Percentiles rank a stretch among this genome's conserved stretches.
phyloP scores from a whole-genome alignment of 352 stramenopile species.

The Globisporangium carolinianum region DNA sequence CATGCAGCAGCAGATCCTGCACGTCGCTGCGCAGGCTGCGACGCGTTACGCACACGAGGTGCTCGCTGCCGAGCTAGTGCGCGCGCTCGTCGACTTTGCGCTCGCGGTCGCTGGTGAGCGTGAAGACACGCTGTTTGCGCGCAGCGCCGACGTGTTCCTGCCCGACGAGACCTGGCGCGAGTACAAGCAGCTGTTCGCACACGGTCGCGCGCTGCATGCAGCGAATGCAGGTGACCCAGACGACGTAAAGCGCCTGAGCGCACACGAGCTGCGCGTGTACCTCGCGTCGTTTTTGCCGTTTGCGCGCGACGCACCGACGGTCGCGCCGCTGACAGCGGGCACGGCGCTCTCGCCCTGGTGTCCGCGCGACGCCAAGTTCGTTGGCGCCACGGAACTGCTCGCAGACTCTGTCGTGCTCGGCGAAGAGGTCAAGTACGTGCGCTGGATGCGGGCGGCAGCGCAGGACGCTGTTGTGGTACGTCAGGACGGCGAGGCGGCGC shows the following conservation, averaged over 20 bases:
- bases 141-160: slow-evolving; percentile 34
- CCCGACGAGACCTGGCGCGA: slow-evolving; percentile 41
- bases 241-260: slow-evolving; percentile 15
- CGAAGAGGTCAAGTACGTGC: slow-evolving; percentile 58
- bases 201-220: slow-evolving; percentile 3
- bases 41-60: slow-evolving; percentile 35
- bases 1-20: slow-evolving; percentile 25
- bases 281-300: slow-evolving; percentile 28
- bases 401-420: slow-evolving; percentile 44
- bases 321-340: slow-evolving; percentile 12
- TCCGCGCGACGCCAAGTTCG: slow-evolving; percentile 33
- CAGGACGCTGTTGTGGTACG: not conserved
- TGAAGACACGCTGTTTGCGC: slow-evolving; percentile 35
- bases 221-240: not conserved
- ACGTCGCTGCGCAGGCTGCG: slow-evolving; percentile 25
- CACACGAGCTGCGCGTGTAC: slow-evolving; percentile 40
- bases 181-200: slow-evolving; percentile 41
- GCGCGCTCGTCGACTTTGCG: slow-evolving; percentile 52
- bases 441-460: slow-evolving; percentile 30
- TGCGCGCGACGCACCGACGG: slow-evolving; percentile 11
- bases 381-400: slow-evolving; percentile 31
- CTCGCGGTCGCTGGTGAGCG: slow-evolving; percentile 41
- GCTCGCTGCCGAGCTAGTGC: slow-evolving; percentile 28
- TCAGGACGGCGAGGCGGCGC: not conserved
- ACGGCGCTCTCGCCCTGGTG: slow-evolving; percentile 21